phyloP scores from a whole-genome alignment of 2,329 filamentous ascomycete species.

The Geosmithia morbida region DNA sequence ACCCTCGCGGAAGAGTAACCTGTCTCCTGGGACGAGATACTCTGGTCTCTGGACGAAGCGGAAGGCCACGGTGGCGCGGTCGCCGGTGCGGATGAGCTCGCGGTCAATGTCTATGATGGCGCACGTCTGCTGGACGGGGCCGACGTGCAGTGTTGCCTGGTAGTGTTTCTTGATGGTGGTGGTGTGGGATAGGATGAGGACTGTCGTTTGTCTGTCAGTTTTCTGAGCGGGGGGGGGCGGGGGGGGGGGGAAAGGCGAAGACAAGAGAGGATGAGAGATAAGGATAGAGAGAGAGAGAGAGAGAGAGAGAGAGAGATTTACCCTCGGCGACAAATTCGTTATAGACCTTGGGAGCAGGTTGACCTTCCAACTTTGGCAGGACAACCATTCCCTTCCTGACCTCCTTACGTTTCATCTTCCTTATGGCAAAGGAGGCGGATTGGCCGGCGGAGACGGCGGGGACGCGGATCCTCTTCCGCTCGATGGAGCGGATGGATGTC shows the following conservation, averaged over 20 bases:
- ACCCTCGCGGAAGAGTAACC: slow-evolving; percentile 85
- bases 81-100: slow-evolving; percentile 87
- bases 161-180: slow-evolving; percentile 96
- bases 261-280: not conserved
- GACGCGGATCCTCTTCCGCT: slow-evolving; percentile 82
- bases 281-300: not conserved
- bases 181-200: slow-evolving; percentile 86
- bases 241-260: too few species aligned
- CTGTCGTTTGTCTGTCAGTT: slow-evolving; percentile 22
- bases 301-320: slow-evolving; percentile 12
- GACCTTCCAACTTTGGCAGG: slow-evolving; percentile 64
- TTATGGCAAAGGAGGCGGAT: slow-evolving; percentile 81
- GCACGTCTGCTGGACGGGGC: slow-evolving; percentile 88
- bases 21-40: slow-evolving; percentile 77
- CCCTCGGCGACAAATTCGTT: slow-evolving; percentile 68
- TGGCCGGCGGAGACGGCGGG: slow-evolving; percentile 83
- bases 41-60: slow-evolving; percentile 89
- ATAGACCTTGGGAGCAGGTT: slow-evolving; percentile 55
- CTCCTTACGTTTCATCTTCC: slow-evolving; percentile 76
- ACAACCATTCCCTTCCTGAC: slow-evolving; percentile 98
- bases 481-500: slow-evolving; percentile 82
- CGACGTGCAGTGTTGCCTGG: slow-evolving; percentile 96
- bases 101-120: slow-evolving; percentile 95
- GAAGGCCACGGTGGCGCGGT: slow-evolving; percentile 89
- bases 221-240: too few species aligned